These are phyloP conservation scores for Lachancea kluyveri DNA, from an alignment of 805 yeast species.

Conservation along the genomic window DNA sequence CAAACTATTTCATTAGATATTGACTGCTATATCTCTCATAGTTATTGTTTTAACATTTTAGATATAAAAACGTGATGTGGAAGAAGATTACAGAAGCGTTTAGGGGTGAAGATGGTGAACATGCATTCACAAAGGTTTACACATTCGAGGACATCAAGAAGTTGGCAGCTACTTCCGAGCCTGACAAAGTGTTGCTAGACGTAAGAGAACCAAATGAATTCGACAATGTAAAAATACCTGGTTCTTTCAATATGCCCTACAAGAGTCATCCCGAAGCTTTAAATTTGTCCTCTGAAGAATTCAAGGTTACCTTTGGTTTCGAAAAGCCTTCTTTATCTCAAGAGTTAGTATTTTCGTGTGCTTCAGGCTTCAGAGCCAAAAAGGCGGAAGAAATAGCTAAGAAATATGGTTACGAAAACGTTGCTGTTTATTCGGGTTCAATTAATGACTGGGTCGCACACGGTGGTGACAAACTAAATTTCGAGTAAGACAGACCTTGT, in stretches of 20 bases:
- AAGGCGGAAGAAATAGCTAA: slow-evolving; percentile 82
- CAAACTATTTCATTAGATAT: too few relatives aligned
- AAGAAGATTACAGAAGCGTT: too few relatives aligned
- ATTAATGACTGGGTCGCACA: slow-evolving; percentile 85
- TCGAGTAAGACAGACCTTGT: too few relatives aligned
- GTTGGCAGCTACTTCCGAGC: slow-evolving; percentile 36
- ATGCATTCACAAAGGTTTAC: too few relatives aligned
- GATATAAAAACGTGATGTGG: too few relatives aligned
- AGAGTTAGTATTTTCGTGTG: slow-evolving; percentile 75
- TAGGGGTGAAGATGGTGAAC: too few relatives aligned
- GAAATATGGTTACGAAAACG: slow-evolving; percentile 67
- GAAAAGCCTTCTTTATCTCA: slow-evolving; percentile 59
- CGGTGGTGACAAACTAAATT: too few relatives aligned
- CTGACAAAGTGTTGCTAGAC: slow-evolving; percentile 57
- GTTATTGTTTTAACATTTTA: too few relatives aligned
- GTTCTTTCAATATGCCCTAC: slow-evolving; percentile 78
- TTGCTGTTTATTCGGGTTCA: slow-evolving; percentile 77
- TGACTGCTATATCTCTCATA: too few relatives aligned
- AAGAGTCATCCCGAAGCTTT: slow-evolving; percentile 83
- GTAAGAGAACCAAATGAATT: slow-evolving; percentile 83
- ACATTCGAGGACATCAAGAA: slow-evolving; percentile 44
- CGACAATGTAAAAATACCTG: slow-evolving; percentile 64
- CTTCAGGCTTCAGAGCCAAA: slow-evolving; percentile 78
- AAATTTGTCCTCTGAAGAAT: slow-evolving; percentile 61
- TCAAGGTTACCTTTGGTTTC: slow-evolving; percentile 66